Base-by-base conservation (phyloP, 1,284 basidiomycete genomes). In the Cutaneotrichosporon sp. region DNA sequence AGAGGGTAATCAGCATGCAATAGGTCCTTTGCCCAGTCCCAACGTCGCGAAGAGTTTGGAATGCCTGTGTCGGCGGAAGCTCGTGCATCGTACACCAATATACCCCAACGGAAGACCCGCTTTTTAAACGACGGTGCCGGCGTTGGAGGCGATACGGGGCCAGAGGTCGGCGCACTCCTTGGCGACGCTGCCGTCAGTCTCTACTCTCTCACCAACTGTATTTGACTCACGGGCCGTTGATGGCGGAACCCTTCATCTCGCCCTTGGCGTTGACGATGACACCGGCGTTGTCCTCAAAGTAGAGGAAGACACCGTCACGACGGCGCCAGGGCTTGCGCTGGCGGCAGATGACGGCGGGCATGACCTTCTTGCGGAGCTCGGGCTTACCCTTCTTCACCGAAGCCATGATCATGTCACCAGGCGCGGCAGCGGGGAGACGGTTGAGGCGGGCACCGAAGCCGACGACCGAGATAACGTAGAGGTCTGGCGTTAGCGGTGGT, bases 381-480 rank as follows among this genome's bases (percentile, higher is more conserved):
- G 97, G 97, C 86, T 99, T 99, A 82, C 96, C 96, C 88, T 99
- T 99, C 89, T 99, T 99, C 80, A 99, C 97, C 66, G 91, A 94
- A 68, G 94, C 94, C 76, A 99, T 94, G 75, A 98, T 90, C 95
- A 98, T 98, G 83, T 97, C 94, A 76, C 96, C 96, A 69, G 97
- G 94, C 85, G 94, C 90, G 74, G 96, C 95, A 81, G 97, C 96
- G 70, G 96, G 96, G 70, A 99, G 87, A 84, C 97, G 88, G 88
- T 99, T 98, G 63, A 99, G 87, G 80, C 90, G 92, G 68, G 97
- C 91, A 83, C 96, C 97, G 81, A 91, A 92, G 67, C 95, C 92
- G 56, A 82, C 72, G 66, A 82, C 81, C 63, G 81, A 79, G 78
- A 82, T 82, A 68, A 82, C 80, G 76, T 82, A 81, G 72, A 80